Evolutionary conservation across 371 early-diverging fungal species (phyloP).

Genomic region (Mortierella sp.): DNA sequence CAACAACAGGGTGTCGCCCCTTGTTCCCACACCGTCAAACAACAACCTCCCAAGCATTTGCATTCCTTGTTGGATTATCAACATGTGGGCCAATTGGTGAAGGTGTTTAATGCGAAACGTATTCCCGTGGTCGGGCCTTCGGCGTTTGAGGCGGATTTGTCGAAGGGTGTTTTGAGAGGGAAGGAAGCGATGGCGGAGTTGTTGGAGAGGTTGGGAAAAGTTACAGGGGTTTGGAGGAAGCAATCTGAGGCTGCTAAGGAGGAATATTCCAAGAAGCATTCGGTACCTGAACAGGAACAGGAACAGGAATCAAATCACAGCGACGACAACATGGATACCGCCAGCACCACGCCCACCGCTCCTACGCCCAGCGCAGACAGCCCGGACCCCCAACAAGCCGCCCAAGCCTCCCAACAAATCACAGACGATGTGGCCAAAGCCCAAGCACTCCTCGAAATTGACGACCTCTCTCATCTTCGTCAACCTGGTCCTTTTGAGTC

Average conservation of each 20-base stretch:
- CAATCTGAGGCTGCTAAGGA: not conserved
- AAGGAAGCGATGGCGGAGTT: slow-evolving; percentile 6
- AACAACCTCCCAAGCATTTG: slow-evolving; percentile 21
- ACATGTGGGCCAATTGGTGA: slow-evolving; percentile 37
- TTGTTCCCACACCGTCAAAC: not conserved
- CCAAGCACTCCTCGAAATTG: slow-evolving; percentile 18
- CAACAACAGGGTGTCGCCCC: not conserved
- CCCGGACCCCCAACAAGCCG: not conserved
- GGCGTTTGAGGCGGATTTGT: slow-evolving; percentile 28
- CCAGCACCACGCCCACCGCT: too few relatives aligned
- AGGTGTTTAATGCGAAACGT: slow-evolving; percentile 5
- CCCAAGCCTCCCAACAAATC: slow-evolving; percentile 17
- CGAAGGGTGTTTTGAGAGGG: slow-evolving; percentile 18
- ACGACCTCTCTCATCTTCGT: slow-evolving; percentile 24
- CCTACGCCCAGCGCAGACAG: too few relatives aligned
- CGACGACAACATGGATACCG: not conserved
- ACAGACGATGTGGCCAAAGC: slow-evolving; percentile 20
- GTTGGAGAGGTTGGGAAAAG: not conserved
- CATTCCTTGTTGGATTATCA: slow-evolving; percentile 43
- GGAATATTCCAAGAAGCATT: not conserved
- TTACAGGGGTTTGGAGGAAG: slow-evolving; percentile 10
- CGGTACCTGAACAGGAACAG: not conserved
- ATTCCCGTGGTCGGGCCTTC: slow-evolving; percentile 25
- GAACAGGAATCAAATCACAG: not conserved
- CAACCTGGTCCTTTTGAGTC: slow-evolving; percentile 20